Percentiles rank a stretch among this genome's conserved stretches.
Conservation (phyloP, 2,329 filamentous ascomycete genomes). For the Tolypocladium ovalisporum region DNA sequence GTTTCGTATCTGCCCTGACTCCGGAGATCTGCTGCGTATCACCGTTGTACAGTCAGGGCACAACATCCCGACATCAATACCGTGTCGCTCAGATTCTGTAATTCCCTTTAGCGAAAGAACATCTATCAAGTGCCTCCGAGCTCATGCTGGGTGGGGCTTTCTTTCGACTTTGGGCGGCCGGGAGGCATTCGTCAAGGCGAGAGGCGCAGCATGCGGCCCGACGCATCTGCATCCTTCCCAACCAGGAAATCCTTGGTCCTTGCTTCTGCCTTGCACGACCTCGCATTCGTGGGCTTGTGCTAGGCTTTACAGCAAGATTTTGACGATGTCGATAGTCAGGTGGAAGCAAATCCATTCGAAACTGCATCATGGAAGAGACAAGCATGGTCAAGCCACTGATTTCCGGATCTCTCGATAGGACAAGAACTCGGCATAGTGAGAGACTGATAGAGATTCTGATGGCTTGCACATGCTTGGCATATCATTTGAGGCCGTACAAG, state of each 20-base stretch:
- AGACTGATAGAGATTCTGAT: background rate
- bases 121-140: background rate
- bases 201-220: background rate
- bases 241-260: no score
- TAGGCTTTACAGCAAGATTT: background rate
- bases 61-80: background rate
- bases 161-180: background rate
- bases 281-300: background rate
- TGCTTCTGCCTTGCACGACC: background rate
- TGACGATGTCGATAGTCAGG: background rate
- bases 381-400: background rate
- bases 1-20: conserved; percentile 10
- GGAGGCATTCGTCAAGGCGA: background rate
- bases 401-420: background rate
- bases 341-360: background rate
- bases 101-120: background rate
- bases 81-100: background rate
- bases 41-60: conserved; percentile 5
- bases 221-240: background rate
- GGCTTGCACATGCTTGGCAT: background rate
- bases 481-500: background rate
- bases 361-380: background rate
- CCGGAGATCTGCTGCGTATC: conserved; percentile 13
- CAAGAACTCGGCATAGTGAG: background rate
- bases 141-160: background rate